Base-by-base conservation (phyloP, 106 monocot genomes). In the Apostasia shenzhenica region DNA sequence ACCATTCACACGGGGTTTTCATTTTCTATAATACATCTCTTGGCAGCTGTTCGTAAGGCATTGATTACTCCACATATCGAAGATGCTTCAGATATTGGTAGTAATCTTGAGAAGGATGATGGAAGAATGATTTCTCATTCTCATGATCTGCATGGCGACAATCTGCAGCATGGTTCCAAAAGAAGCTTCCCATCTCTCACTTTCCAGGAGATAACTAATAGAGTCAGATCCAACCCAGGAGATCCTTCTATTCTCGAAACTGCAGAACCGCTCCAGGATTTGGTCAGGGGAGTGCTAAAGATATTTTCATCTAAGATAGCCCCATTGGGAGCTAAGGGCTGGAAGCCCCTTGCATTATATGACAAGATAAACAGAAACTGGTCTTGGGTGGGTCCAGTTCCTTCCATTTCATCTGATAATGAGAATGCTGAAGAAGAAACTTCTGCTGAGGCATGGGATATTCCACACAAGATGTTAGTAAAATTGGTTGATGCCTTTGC, bases 401-500 rank as follows among this genome's bases (percentile, higher is more conserved):
- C 84, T 72, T 64, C 75, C 41, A 71, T 10, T 49, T 69, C 67
- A 57, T 79, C 78, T 66, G 76, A 78, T 54, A 69, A 71, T 57
- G 81, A 83, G 73, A 54, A 67, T 45, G 67, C 68, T 64, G 89
- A 88, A 75, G 95, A 99, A 67, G 97, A 92, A 67, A 99, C 84
- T 59, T 92, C 92, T 63, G 47, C 92, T 8, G 97, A 99, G 55
- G 85, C 92, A 55, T 99, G 97, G 97, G 80, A 81, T 63, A 77
- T 99, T 70, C 92, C 97, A 2, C 87, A 99, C 66, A 99, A 99
- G 71, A 90, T 86, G 84, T 82, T 99, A 67, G 97, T 92, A 39
- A 99, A 92, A 68, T 77, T 99, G 71, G 97, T 99, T 61, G 97
- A 99, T 80, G 79, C 97, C 49, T 99, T 99, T 80, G 92, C 97